Conservation (phyloP, 768 basidiomycete genomes). For the Mycena haematopus region DNA sequence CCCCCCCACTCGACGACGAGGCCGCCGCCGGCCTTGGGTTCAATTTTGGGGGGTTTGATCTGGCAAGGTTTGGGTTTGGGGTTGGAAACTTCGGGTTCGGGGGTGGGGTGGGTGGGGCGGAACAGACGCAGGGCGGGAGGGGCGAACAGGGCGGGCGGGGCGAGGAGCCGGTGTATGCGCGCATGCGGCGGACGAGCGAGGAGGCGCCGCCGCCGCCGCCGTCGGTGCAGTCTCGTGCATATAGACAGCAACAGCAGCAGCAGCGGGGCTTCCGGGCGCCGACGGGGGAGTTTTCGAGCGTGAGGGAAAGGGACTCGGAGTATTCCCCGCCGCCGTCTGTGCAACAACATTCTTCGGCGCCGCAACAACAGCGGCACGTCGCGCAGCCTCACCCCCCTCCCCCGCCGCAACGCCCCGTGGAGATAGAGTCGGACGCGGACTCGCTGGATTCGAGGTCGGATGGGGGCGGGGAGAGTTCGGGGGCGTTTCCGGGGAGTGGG, state of each 20-base stretch:
- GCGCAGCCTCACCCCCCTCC: neutral
- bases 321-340: constrained; percentile 1
- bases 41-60: constrained; percentile 20
- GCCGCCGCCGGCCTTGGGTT: constrained; percentile 15
- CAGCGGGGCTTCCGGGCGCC: constrained; percentile 25
- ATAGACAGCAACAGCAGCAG: neutral
- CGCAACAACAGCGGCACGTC: constrained; percentile 1
- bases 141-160: constrained; percentile 21
- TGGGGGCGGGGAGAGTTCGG: constrained; percentile 30
- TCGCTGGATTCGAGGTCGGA: constrained; percentile 24
- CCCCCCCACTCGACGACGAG: constrained; percentile 23
- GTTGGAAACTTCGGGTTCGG: constrained; percentile 12
- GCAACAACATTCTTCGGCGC: too few species aligned
- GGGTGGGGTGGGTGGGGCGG: constrained; percentile 7
- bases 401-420: neutral
- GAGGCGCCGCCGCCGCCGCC: constrained; percentile 23
- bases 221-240: neutral
- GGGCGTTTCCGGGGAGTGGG: constrained; percentile 28
- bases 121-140: neutral
- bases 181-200: constrained; percentile 25
- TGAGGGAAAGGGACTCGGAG: too few species aligned
- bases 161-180: constrained; percentile 29
- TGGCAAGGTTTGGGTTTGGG: too few species aligned
- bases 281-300: constrained; percentile 10
- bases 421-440: constrained; percentile 27